A percentile compares a stretch with the other conserved stretches of the same genome.
Evolutionary conservation across 2,329 filamentous ascomycete genomes (phyloP).

Genomic region (Neurospora sp.): DNA sequence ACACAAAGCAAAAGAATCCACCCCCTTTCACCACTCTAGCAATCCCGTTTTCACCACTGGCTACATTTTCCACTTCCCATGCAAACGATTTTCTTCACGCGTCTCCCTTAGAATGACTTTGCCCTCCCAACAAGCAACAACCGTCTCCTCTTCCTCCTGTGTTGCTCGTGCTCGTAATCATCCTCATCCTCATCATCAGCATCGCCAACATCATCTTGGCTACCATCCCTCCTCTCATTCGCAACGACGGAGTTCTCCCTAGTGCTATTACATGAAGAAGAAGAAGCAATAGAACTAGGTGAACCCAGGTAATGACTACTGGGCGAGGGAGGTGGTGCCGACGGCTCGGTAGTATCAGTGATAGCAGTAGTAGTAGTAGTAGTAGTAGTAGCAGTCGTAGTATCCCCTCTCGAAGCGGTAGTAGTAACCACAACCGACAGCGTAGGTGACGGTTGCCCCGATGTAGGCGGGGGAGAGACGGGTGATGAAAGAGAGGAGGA

Average conservation of each 20-base stretch:
- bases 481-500: conserved; percentile 1
- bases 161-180: background rate
- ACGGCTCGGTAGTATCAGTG: background rate
- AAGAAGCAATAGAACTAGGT: background rate
- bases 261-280: background rate
- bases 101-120: background rate
- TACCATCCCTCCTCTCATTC: background rate
- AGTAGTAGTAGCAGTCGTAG: background rate
- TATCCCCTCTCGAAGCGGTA: background rate
- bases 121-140: background rate
- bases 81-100: background rate
- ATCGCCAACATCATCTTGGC: background rate
- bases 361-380: background rate
- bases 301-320: background rate
- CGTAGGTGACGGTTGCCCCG: background rate
- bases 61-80: background rate
- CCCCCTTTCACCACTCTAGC: background rate
- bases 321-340: background rate
- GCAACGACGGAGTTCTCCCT: background rate
- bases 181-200: background rate
- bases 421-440: background rate
- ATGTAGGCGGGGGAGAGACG: background rate
- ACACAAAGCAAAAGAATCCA: background rate
- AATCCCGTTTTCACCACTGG: background rate
- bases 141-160: background rate